Evolutionary conservation across 176 grass and related monocot species (phyloP).

Genomic region (Saccharum spontaneum): DNA sequence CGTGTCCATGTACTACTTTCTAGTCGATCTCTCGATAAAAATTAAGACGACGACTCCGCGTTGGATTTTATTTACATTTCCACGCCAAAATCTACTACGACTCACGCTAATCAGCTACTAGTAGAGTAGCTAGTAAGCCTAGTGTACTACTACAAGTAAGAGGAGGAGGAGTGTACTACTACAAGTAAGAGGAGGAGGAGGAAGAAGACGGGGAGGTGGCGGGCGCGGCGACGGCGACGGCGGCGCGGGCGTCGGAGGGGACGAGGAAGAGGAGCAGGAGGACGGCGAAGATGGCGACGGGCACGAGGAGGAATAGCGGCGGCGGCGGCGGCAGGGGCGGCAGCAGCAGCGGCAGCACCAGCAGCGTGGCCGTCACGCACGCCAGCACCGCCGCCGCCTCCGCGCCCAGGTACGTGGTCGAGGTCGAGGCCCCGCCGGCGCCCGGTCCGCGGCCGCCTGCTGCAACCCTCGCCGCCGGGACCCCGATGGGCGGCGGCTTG

Average conservation of each 20-base stretch:
- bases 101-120: neutral
- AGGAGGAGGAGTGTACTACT: neutral
- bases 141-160: neutral
- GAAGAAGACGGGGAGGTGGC: too few relatives aligned
- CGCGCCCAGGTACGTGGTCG: slow-evolving; percentile 17
- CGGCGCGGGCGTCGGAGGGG: slow-evolving; percentile 34
- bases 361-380: slow-evolving; percentile 41
- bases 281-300: slow-evolving; percentile 50
- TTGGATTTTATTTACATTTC: neutral
- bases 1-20: too few relatives aligned
- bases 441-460: too few relatives aligned
- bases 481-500: neutral
- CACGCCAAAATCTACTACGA: neutral
- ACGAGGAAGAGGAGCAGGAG: slow-evolving; percentile 32
- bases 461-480: too few relatives aligned
- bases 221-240: neutral
- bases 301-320: slow-evolving; percentile 33
- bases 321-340: slow-evolving; percentile 48
- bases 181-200: neutral
- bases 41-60: too few relatives aligned
- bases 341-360: slow-evolving; percentile 43
- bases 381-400: slow-evolving; percentile 41
- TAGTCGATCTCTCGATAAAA: too few relatives aligned
- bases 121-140: too few relatives aligned
- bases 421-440: neutral